phyloP scores from a whole-genome alignment of 2,329 filamentous ascomycete genomes.

The Gyromitra esculenta region DNA sequence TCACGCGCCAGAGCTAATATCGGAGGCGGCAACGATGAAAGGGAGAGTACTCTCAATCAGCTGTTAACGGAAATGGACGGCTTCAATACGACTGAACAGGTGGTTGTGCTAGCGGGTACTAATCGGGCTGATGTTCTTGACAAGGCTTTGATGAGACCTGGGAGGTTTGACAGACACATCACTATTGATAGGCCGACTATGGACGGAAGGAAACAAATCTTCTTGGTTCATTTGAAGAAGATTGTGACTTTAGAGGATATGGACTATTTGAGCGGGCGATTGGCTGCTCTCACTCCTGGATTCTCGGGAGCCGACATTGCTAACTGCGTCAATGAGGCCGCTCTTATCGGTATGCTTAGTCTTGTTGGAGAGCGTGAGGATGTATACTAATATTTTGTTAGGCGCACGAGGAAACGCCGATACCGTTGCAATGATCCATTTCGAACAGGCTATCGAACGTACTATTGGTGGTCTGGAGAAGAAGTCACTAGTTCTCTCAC shows the following conservation, averaged over 20 bases:
- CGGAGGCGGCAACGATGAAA: slow-evolving; percentile 93
- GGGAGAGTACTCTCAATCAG: slow-evolving; percentile 96
- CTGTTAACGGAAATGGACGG: slow-evolving; percentile 98
- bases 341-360: slow-evolving; percentile 79
- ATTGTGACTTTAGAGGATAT: slow-evolving; percentile 92
- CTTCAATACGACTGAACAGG: slow-evolving; percentile 61
- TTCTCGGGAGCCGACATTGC: slow-evolving; percentile 98
- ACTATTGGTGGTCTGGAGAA: slow-evolving; percentile 96
- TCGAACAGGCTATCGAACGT: slow-evolving; percentile 97
- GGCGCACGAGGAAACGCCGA: slow-evolving; percentile 84
- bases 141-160: slow-evolving; percentile 93
- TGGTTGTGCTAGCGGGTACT: slow-evolving; percentile 95
- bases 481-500: slow-evolving; percentile 92
- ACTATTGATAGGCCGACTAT: slow-evolving; percentile 94
- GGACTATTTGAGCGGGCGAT: slow-evolving; percentile 84
- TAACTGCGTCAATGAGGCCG: slow-evolving; percentile 97
- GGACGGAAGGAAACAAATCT: slow-evolving; percentile 95
- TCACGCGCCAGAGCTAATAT: slow-evolving; percentile 84
- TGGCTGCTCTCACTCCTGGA: slow-evolving; percentile 91
- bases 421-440: slow-evolving; percentile 85
- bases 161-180: slow-evolving; percentile 97
- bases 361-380: neutral
- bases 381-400: slow-evolving; percentile 64
- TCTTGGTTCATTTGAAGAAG: slow-evolving; percentile 91
- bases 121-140: slow-evolving; percentile 95